Conservation (phyloP, 1,284 basidiomycete genomes). For the Mixia osmundae region DNA sequence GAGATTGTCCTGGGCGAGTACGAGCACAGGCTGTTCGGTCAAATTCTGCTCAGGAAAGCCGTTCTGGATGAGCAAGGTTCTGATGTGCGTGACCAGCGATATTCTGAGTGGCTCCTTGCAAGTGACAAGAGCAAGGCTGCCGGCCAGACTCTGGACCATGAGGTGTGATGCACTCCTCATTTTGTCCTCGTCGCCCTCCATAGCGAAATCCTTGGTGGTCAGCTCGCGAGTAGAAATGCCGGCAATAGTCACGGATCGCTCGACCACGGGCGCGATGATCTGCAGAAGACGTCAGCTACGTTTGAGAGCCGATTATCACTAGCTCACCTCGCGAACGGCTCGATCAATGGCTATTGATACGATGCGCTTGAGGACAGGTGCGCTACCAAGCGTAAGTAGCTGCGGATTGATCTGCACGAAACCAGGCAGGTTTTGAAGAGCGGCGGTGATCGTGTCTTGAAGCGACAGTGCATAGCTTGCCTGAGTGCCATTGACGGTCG, state of each 20-base stretch:
- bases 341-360: constrained; percentile 80
- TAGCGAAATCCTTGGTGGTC: constrained; percentile 88
- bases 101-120: constrained; percentile 93
- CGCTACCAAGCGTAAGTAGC: constrained; percentile 39
- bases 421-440: constrained; percentile 46
- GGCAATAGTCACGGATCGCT: constrained; percentile 96
- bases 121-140: constrained; percentile 85
- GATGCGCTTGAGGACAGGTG: constrained; percentile 69
- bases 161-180: constrained; percentile 76
- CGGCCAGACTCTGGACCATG: constrained; percentile 93
- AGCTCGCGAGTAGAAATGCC: constrained; percentile 92
- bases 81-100: constrained; percentile 74
- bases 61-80: constrained; percentile 51
- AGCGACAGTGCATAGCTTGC: constrained; percentile 17
- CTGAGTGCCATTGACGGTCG: constrained; percentile 7
- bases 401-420: constrained; percentile 51
- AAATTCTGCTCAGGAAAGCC: constrained; percentile 51
- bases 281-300: constrained; percentile 18
- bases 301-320: constrained; percentile 1
- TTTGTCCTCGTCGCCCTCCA: constrained; percentile 75
- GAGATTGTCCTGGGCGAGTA: constrained; percentile 79
- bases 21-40: constrained; percentile 34
- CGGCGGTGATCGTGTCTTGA: constrained; percentile 33
- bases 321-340: constrained; percentile 65
- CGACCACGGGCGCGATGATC: constrained; percentile 93